These are phyloP conservation scores for Asterophora lycoperdoides DNA, from an alignment of 768 basidiomycete species.

Conservation along the genomic window DNA sequence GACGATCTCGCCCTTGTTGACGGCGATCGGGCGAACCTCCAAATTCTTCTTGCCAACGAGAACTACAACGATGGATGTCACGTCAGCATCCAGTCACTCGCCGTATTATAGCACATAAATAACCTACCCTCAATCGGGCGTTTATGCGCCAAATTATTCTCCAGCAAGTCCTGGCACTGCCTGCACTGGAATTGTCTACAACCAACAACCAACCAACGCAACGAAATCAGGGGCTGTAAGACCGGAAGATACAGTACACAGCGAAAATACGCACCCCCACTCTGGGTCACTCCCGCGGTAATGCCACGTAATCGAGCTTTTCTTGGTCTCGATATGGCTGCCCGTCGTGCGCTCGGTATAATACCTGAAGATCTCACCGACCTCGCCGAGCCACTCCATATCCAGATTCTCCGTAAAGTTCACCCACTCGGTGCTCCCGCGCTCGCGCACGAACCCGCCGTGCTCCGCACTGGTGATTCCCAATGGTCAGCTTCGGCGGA, in stretches of 20 bases:
- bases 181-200: slow-evolving; percentile 85
- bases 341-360: slow-evolving; percentile 97
- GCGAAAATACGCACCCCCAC: slow-evolving; percentile 69
- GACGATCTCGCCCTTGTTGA: slow-evolving; percentile 99
- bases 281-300: slow-evolving; percentile 91
- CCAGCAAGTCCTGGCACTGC: slow-evolving; percentile 93
- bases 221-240: background rate
- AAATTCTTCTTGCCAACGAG: slow-evolving; percentile 98
- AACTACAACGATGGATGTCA: slow-evolving; percentile 41
- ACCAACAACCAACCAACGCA: slow-evolving; percentile 6
- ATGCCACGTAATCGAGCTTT: slow-evolving; percentile 98
- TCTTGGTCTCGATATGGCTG: slow-evolving; percentile 95
- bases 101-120: no score
- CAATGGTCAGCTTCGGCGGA: no score
- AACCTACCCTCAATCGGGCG: slow-evolving; percentile 85
- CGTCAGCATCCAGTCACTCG: no score
- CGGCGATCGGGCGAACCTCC: slow-evolving; percentile 90
- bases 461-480: slow-evolving; percentile 67
- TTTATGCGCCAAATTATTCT: slow-evolving; percentile 90
- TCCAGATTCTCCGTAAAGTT: slow-evolving; percentile 91
- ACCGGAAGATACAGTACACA: no score
- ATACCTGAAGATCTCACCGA: slow-evolving; percentile 92
- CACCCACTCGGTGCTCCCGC: slow-evolving; percentile 63
- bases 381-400: slow-evolving; percentile 98
- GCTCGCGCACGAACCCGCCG: slow-evolving; percentile 84